These are phyloP conservation scores for Aspergillus oerlinghausenensis DNA, from an alignment of 2,329 filamentous ascomycete species.

Conservation along the genomic window DNA sequence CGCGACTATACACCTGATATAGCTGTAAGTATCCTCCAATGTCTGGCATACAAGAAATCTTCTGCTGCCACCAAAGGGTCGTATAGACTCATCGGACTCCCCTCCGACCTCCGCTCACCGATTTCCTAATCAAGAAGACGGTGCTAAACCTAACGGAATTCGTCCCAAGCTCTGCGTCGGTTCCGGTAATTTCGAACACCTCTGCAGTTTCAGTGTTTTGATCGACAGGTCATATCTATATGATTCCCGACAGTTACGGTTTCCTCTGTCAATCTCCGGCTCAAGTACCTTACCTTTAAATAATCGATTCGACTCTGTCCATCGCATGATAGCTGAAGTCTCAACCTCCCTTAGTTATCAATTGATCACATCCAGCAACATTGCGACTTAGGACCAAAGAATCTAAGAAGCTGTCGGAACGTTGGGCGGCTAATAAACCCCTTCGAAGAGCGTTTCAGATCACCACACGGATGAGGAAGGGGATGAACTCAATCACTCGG, in stretches of 20 bases:
- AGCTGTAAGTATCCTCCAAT: neutral
- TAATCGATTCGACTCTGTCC: neutral
- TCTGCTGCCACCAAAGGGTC: neutral
- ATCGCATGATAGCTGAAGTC: neutral
- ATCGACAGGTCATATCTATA: neutral
- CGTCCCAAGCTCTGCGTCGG: conserved; percentile 14
- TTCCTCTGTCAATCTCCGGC: neutral
- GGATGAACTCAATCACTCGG: conserved; percentile 34
- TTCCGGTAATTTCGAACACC: conserved; percentile 4
- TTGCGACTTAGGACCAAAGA: neutral
- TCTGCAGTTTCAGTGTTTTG: neutral
- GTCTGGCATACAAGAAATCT: neutral
- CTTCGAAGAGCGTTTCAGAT: neutral
- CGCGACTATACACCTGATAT: neutral
- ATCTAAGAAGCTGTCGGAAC: neutral
- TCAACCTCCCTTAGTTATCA: neutral
- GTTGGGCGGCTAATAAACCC: neutral
- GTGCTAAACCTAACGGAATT: conserved; percentile 23
- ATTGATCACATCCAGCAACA: neutral
- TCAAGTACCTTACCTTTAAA: neutral
- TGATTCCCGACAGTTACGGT: neutral
- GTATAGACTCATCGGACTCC: neutral
- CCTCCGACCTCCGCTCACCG: conserved; percentile 24
- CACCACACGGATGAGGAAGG: neutral
- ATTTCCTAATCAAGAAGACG: conserved; percentile 26